Evolutionary conservation across 2,329 filamentous ascomycete species (phyloP), one percentile per base, ranked within the genome.

Genomic region (Neonectria faginata): DNA sequence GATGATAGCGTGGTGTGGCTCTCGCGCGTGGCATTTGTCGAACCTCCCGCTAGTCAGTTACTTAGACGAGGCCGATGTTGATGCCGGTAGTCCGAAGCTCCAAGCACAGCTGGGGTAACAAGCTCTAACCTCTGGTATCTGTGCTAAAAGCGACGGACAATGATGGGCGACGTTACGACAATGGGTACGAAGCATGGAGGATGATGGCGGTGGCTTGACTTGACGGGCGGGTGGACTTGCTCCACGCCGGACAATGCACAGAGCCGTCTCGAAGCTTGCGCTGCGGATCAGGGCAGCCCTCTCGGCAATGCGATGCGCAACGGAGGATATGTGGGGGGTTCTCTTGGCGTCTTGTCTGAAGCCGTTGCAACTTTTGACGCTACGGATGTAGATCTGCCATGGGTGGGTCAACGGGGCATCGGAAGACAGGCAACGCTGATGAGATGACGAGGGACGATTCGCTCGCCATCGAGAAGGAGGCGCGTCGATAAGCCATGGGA

Each of bases 291-390:
- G 8, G 33, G 10, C 51, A 41, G 20, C 12, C 51, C 16, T 61
- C 62, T 48, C 41, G 63, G 64, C 62, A 54, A 31, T 65, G 62
- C 51, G 42, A 56, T 57, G 61, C 50, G 57, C 29, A 56, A 67
- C 47, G 62, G 59, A 33, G 62, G 59, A 29, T 60, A 64, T 65
- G 63, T 56, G 67, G 67, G 63, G 29, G 45, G 25, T 48, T 27
- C 45, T 50, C 54, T 59, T 59, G 60, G 39, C 57, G 45, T 42
- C 42, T 20, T 51, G 48, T 51, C 55, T 63, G 42, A 60, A 50
- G 44, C 58, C 44, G 39, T 42, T 42, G 57, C 53, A 39, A n/a
- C 36, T 31, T 31, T 33, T 56, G 54, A 50, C 51, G 52, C 55
- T 27, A 42, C 39, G 39, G 8, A 42, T 42, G 36, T 42, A 25